Conservation (phyloP, 306 rosid species). For the Cicer bijugum region DNA sequence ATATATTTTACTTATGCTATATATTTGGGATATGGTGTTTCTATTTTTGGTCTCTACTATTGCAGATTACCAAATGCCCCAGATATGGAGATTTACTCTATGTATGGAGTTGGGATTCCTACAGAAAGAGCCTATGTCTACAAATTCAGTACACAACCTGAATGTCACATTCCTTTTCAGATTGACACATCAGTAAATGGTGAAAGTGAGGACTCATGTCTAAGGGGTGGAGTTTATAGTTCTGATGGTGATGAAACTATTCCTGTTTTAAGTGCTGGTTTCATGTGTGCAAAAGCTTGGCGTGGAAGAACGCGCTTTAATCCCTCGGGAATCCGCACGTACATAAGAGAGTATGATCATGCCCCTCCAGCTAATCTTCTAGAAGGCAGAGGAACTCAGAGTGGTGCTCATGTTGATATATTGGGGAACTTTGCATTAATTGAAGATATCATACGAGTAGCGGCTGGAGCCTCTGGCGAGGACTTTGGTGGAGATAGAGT, state of each 20-base stretch:
- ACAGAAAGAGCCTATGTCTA: constrained; percentile 86
- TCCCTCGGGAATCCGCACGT: constrained; percentile 74
- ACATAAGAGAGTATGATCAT: constrained; percentile 76
- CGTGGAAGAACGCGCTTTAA: constrained; percentile 81
- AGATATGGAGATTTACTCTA: constrained; percentile 80
- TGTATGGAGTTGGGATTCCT: constrained; percentile 91
- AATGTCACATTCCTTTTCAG: constrained; percentile 81
- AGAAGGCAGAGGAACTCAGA: constrained; percentile 89
- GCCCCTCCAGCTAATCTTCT: constrained; percentile 86
- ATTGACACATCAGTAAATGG: constrained; percentile 77
- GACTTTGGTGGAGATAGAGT: constrained; percentile 80
- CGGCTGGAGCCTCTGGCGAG: constrained; percentile 80
- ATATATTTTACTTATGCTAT: constrained; percentile 25
- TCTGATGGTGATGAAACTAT: constrained; percentile 82
- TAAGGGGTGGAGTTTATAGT: constrained; percentile 72
- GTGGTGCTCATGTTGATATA: constrained; percentile 87
- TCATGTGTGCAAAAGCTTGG: constrained; percentile 87
- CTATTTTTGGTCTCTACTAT: constrained; percentile 43
- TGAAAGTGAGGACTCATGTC: constrained; percentile 58
- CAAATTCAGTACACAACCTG: constrained; percentile 62
- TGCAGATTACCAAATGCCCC: constrained; percentile 84
- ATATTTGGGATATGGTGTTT: constrained; percentile 26
- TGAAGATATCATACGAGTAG: constrained; percentile 80
- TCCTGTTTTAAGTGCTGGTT: constrained; percentile 84
- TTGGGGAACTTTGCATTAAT: constrained; percentile 84